Conservation (phyloP, 2,329 filamentous ascomycete genomes). For the Penicillium sp. region DNA sequence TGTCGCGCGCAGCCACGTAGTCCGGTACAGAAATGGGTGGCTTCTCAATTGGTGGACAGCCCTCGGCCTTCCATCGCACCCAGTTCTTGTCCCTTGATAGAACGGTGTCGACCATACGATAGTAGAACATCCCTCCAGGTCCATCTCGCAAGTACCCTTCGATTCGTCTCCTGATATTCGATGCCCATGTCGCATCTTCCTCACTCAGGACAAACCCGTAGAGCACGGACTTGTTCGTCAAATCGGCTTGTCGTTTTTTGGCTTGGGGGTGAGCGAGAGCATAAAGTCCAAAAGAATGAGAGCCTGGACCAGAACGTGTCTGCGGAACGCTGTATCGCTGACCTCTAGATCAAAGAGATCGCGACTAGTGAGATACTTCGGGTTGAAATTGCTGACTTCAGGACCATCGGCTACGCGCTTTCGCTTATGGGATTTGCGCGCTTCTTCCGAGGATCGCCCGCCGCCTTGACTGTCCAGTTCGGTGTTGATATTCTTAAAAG, state of each 20-base stretch:
- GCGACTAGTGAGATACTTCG: slow-evolving; percentile 95
- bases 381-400: slow-evolving; percentile 75
- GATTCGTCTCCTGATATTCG: slow-evolving; percentile 70
- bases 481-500: slow-evolving; percentile 66
- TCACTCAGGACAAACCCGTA: slow-evolving; percentile 74
- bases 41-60: slow-evolving; percentile 78
- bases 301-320: slow-evolving; percentile 91
- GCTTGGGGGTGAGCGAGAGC: slow-evolving; percentile 79
- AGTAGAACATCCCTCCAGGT: slow-evolving; percentile 83
- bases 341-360: slow-evolving; percentile 96
- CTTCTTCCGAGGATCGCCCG: slow-evolving; percentile 57
- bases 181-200: slow-evolving; percentile 85
- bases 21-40: slow-evolving; percentile 63
- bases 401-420: slow-evolving; percentile 60
- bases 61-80: slow-evolving; percentile 97
- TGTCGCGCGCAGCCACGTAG: slow-evolving; percentile 64
- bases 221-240: slow-evolving; percentile 81
- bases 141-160: slow-evolving; percentile 77
- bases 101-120: slow-evolving; percentile 94
- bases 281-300: slow-evolving; percentile 94
- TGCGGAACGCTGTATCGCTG: slow-evolving; percentile 86
- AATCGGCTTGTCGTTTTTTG: slow-evolving; percentile 69
- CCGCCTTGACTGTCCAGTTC: slow-evolving; percentile 63
- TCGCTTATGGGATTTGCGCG: slow-evolving; percentile 62
- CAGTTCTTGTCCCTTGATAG: slow-evolving; percentile 95